A percentile compares a stretch with the other conserved stretches of the same genome.
Conservation (phyloP, 106 monocot genomes). For the Xerophyta viscosa region DNA sequence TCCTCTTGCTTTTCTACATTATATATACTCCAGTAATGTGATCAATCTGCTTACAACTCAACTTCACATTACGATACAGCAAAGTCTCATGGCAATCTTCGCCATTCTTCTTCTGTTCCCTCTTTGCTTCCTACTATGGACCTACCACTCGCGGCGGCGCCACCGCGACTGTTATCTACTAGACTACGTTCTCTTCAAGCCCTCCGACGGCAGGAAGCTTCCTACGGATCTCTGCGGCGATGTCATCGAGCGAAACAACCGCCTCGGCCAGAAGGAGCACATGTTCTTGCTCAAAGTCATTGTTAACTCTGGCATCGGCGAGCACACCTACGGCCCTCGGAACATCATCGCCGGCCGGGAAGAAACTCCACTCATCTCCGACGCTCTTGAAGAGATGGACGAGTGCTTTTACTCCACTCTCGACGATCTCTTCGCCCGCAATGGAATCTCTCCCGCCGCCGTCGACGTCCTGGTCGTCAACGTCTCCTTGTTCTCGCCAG, state of each 20-base stretch:
- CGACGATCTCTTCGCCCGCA: constrained; percentile 36
- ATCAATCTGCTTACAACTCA: too few relatives aligned
- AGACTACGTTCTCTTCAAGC: constrained; percentile 72
- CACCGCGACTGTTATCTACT: constrained; percentile 54
- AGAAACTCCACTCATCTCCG: constrained; percentile 26
- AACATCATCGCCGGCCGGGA: constrained; percentile 51
- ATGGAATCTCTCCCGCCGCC: constrained; percentile 26
- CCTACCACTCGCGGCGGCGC: neutral
- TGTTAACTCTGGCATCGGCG: constrained; percentile 82
- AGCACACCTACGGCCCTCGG: constrained; percentile 72
- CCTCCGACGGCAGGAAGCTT: constrained; percentile 51
- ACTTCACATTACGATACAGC: too few relatives aligned
- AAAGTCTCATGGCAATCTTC: too few relatives aligned
- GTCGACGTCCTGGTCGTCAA: constrained; percentile 69
- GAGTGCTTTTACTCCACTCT: constrained; percentile 40
- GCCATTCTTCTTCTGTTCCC: constrained; percentile 27
- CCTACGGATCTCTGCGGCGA: constrained; percentile 39
- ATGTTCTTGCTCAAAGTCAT: constrained; percentile 71
- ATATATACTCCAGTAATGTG: too few relatives aligned
- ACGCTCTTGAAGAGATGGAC: constrained; percentile 69
- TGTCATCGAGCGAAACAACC: constrained; percentile 52
- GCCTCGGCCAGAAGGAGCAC: constrained; percentile 49
- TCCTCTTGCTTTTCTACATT: too few relatives aligned
- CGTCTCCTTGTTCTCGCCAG: constrained; percentile 61
- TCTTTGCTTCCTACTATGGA: constrained; percentile 15